Base-by-base conservation (phyloP, 2,329 filamentous ascomycete species). In the Coccinonectria pachysandricola region DNA sequence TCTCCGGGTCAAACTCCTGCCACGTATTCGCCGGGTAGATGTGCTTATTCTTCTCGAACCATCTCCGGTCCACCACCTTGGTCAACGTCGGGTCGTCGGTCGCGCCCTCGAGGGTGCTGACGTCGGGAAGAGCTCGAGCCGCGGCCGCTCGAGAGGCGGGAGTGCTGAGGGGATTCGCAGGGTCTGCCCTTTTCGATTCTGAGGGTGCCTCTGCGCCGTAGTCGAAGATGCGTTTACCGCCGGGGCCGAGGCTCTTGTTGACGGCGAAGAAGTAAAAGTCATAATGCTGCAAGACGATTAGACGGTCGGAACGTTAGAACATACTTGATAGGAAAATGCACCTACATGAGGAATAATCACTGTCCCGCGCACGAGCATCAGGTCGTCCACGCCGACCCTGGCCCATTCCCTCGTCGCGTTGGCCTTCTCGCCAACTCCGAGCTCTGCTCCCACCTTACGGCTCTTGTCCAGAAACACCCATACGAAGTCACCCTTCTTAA, bases 31-130 rank as follows among this genome's bases (percentile, higher is more conserved):
- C 88, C 0, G 91, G 91, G 52, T 88, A 98, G 31, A 98, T 96
- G 55, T 98, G 91, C 58, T 96, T 98, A 53, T 96, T 95, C 48
- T 78, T 74, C 62, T 95, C 86, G 53, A 95, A 98, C 91, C 91
- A 98, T 34, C 91, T 67, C 34, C 91, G 71, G 59, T 98, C 88
- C 4, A 98, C 88, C 4, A 98, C 87, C 52, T 95, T 96, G 3
- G 88, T 96, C 36, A 81, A 58, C 3, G 70, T 70, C 1, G 87
- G 76, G 43, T 96, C 87, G 35, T 91, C 81, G 20, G 65, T 56
- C 14, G 67, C 75, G 9, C 88, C 88, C 58, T 95, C 88, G 8
- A 78, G 68, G 27, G 66, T 64, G 19, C 57, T 59, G 23, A 75
- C 60, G 24, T 67, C 63, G 9, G 63, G 54, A 4, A 62, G 52